A percentile compares a stretch with the other conserved stretches of the same genome.
phyloP scores from a whole-genome alignment of 2,329 filamentous ascomycete species.

The Fusarium lateritium region DNA sequence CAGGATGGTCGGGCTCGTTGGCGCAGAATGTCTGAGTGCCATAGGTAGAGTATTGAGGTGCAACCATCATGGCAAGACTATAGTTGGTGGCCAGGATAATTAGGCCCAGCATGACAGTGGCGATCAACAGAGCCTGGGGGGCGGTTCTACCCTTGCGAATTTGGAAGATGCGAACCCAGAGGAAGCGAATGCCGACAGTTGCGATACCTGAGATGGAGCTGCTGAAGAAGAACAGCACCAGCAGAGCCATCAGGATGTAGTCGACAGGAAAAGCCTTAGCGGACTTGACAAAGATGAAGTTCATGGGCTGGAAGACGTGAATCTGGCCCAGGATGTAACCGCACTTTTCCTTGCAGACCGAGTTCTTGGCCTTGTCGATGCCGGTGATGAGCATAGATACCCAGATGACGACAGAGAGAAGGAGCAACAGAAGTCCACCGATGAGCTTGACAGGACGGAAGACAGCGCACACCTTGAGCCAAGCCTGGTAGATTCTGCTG shows the following conservation, averaged over 20 bases:
- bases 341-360: conserved; percentile 89
- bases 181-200: conserved; percentile 90
- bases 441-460: conserved; percentile 92
- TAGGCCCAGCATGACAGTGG: conserved; percentile 90
- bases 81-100: conserved; percentile 95
- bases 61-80: conserved; percentile 91
- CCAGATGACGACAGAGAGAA: conserved; percentile 83
- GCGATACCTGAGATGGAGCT: conserved; percentile 90
- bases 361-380: conserved; percentile 97
- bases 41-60: conserved; percentile 94
- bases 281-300: conserved; percentile 84
- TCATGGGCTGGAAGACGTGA: conserved; percentile 95
- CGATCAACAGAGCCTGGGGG: conserved; percentile 91
- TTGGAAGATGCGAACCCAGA: conserved; percentile 94
- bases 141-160: conserved; percentile 91
- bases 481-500: conserved; percentile 79
- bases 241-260: conserved; percentile 88
- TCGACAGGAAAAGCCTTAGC: conserved; percentile 91
- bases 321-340: conserved; percentile 91
- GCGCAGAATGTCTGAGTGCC: conserved; percentile 96
- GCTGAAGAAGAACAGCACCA: conserved; percentile 90
- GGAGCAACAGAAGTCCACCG: conserved; percentile 82
- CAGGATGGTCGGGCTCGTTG: conserved; percentile 72
- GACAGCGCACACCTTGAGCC: conserved; percentile 85
- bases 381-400: conserved; percentile 94